Evolutionary conservation across 2,329 filamentous ascomycete genomes (phyloP), one percentile per base, ranked within the genome.

Genomic region (Venturia nashicola): DNA sequence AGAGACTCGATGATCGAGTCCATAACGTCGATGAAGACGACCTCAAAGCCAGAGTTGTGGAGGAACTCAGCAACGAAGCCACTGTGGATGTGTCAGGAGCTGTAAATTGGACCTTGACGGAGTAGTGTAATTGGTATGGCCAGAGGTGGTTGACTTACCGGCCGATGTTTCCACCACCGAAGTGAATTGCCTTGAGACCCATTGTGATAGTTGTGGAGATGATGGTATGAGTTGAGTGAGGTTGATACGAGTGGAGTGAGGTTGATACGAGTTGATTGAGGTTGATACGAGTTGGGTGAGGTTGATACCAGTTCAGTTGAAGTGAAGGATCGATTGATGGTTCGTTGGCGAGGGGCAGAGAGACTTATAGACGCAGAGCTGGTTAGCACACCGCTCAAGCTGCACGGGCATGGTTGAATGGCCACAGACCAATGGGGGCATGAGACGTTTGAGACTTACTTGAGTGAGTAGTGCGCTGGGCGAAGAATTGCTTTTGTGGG

Each of bases 11-110:
- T 94, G 67, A 97, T 80, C 66, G 78, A 78, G 74, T 93, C 91
- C 78, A 91, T 87, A 69, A 99, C 92, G 81, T 99, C 94, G 70
- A 95, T 88, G 73, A 99, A 97, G 79, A 97, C 82, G 71, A 99
- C 93, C 73, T 97, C 90, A 75, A 92, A 99, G 74, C 90, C 92
- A 14, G 92, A 94, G 76, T 95, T 88, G 81, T 96, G 90, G 48
- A 97, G 85, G 79, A 97, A 94, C 78, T 91, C 91, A 71, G 88
- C 66, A 61, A 69, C 71, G 75, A 74, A 67, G 75, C 75, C 48
- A 78, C 75, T 69, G 76, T 70, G 75, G 78, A 74, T 9, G 14
- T 59, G 48, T 65, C 36, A 65, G 63, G 48, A 32, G 40, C 61
- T 57, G 48, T 62, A 27, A 34, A 9, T 11, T 23, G 43, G 9